These are phyloP conservation scores for Apiospora aurea DNA, from an alignment of 2,329 filamentous ascomycete genomes.

Conservation along the genomic window DNA sequence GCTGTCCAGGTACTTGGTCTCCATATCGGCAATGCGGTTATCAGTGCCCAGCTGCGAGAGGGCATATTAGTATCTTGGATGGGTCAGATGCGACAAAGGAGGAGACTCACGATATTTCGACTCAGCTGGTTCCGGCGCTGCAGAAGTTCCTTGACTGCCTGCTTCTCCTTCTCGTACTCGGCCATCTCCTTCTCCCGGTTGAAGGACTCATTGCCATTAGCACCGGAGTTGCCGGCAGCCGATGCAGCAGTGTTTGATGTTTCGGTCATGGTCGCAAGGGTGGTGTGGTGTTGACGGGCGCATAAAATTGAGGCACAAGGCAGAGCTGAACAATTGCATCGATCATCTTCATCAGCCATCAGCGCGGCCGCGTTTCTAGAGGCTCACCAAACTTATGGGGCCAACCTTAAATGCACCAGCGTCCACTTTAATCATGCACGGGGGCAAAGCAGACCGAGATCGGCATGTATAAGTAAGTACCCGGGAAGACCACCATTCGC, in stretches of 20 bases:
- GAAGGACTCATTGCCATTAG: conserved; percentile 22
- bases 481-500: no score
- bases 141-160: conserved; percentile 55
- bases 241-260: conserved; percentile 48
- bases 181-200: conserved; percentile 33
- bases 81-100: background rate
- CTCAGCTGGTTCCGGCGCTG: conserved; percentile 50
- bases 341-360: background rate
- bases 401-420: background rate
- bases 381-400: background rate
- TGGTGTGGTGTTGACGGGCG: background rate
- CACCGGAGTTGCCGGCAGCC: conserved; percentile 24
- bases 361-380: conserved; percentile 3
- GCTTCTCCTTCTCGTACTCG: conserved; percentile 59
- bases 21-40: conserved; percentile 73
- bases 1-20: conserved; percentile 89
- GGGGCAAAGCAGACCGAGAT: background rate
- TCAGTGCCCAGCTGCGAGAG: background rate
- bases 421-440: background rate
- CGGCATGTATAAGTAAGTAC: background rate
- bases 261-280: conserved; percentile 42
- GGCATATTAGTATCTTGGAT: background rate
- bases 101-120: conserved; percentile 46
- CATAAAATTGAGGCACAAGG: background rate
- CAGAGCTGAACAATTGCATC: conserved; percentile 2